Evolutionary conservation across 2,329 filamentous ascomycete species (phyloP).

Genomic region (Pleomassaria siparia): DNA sequence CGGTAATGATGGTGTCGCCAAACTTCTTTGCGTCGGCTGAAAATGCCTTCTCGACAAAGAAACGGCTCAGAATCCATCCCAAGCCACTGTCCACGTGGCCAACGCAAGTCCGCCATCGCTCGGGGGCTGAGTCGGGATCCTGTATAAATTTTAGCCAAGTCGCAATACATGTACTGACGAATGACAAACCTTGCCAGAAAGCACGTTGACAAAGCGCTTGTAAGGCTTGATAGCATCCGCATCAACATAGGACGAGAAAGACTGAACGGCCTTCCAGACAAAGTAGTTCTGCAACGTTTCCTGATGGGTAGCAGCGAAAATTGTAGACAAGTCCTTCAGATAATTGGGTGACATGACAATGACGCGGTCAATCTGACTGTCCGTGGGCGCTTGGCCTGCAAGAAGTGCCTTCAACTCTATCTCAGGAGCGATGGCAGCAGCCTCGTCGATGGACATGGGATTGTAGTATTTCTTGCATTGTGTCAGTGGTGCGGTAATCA

Average conservation of each 20-base stretch:
- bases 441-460: constrained; percentile 60
- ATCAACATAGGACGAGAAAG: constrained; percentile 58
- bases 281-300: constrained; percentile 64
- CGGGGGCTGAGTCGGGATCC: constrained; percentile 62
- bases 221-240: constrained; percentile 62
- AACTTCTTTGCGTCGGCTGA: constrained; percentile 66
- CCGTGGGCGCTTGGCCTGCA: constrained; percentile 53
- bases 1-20: constrained; percentile 68
- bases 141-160: constrained; percentile 2
- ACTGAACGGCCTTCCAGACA: constrained; percentile 63
- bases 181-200: constrained; percentile 54
- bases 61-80: constrained; percentile 69
- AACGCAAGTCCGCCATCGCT: constrained; percentile 69
- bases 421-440: constrained; percentile 57
- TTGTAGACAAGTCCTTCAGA: constrained; percentile 58
- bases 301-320: constrained; percentile 49
- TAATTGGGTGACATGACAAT: constrained; percentile 64
- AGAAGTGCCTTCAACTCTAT: constrained; percentile 58
- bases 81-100: constrained; percentile 59
- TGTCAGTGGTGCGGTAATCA: neutral
- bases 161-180: neutral
- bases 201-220: constrained; percentile 60
- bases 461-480: constrained; percentile 61
- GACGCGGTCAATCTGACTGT: constrained; percentile 55
- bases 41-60: constrained; percentile 70